Conservation (phyloP, 2,329 filamentous ascomycete genomes). For the Colletotrichum echinochloae region DNA sequence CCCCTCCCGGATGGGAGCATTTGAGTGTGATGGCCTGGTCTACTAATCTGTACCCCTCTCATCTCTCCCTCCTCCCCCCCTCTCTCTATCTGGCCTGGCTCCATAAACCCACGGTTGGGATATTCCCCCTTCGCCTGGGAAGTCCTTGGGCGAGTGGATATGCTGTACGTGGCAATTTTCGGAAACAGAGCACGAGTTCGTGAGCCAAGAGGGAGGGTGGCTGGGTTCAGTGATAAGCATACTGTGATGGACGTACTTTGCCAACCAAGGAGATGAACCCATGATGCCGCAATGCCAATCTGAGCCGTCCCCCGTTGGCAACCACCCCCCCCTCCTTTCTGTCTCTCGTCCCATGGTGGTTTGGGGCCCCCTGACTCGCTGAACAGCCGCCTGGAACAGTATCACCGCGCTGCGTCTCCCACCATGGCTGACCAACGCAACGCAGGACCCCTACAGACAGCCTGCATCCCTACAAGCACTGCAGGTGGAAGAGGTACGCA, state of each 20-base stretch:
- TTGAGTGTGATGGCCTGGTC: neutral
- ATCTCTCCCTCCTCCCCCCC: neutral
- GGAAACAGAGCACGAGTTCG: neutral
- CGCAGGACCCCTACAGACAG: neutral
- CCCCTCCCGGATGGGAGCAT: neutral
- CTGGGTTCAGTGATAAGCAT: neutral
- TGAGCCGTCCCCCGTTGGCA: neutral
- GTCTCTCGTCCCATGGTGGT: neutral
- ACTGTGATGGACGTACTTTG: neutral
- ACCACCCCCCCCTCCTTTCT: neutral
- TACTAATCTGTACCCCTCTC: neutral
- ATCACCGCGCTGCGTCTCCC: neutral
- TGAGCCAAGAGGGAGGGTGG: neutral
- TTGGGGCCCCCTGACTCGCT: neutral
- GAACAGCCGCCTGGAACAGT: neutral
- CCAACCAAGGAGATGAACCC: neutral
- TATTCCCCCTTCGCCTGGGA: too few relatives aligned
- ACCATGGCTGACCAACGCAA: neutral
- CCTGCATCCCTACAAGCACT: neutral
- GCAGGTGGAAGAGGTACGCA: neutral
- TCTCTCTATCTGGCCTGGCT: neutral
- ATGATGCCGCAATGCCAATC: too few relatives aligned
- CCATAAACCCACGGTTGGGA: too few relatives aligned
- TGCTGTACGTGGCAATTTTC: neutral
- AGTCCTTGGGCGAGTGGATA: neutral